A percentile compares a stretch with the other conserved stretches of the same genome.
phyloP scores from a whole-genome alignment of 2,329 filamentous ascomycete species.

The Pyricularia grisea region DNA sequence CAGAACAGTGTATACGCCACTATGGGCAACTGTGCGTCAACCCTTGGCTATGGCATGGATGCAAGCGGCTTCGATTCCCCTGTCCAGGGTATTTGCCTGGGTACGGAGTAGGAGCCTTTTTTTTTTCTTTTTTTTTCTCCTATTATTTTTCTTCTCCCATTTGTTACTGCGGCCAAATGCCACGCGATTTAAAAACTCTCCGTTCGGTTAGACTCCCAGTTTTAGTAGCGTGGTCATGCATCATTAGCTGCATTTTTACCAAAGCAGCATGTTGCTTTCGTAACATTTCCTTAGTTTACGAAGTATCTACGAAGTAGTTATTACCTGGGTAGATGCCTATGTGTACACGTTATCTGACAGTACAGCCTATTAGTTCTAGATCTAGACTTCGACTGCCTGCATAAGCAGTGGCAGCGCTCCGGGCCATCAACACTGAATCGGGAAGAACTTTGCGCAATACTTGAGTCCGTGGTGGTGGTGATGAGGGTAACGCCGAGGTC shows the following conservation, averaged over 20 bases:
- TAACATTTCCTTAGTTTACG: background rate
- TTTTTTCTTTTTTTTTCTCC: background rate
- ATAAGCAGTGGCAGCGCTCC: background rate
- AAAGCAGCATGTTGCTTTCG: background rate
- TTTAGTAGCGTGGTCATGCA: background rate
- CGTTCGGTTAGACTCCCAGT: background rate
- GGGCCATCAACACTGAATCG: background rate
- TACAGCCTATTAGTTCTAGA: background rate
- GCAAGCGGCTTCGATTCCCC: background rate
- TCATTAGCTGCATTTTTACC: background rate
- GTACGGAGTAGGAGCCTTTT: background rate
- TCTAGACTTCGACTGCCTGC: background rate
- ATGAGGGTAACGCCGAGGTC: background rate
- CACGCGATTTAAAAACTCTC: conserved; percentile 1
- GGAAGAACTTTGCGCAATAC: background rate
- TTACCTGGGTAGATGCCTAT: background rate
- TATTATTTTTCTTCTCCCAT: background rate
- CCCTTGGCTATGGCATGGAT: background rate
- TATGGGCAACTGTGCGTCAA: background rate
- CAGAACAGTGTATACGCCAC: background rate
- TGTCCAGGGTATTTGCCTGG: background rate
- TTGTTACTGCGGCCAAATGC: background rate
- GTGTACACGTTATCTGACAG: too few relatives aligned
- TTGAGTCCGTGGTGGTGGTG: background rate
- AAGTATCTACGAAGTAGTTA: background rate